These are phyloP conservation scores for Jaltomata sinuosa DNA, from an alignment of 257 asterid genomes.

Conservation along the genomic window DNA sequence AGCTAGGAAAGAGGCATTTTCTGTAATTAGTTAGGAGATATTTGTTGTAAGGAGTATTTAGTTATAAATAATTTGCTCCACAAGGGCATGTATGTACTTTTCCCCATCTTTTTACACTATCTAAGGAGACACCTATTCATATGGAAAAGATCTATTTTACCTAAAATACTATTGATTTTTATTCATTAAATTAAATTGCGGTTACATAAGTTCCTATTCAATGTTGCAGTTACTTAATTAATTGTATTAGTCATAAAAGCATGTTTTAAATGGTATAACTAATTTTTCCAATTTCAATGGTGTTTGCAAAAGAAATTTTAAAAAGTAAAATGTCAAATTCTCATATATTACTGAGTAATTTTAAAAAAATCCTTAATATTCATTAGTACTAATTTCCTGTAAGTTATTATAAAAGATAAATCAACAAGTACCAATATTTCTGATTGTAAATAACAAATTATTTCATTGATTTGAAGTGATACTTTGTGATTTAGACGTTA, in stretches of 20 bases:
- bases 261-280: background rate
- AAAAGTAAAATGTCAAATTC: too few relatives aligned
- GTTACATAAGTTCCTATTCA: background rate
- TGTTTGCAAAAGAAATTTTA: too few relatives aligned
- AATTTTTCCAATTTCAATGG: background rate
- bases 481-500: background rate
- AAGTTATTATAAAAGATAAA: too few relatives aligned
- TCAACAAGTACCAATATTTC: background rate
- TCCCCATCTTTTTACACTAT: background rate
- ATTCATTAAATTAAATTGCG: background rate
- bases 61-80: too few relatives aligned
- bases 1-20: too few relatives aligned
- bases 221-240: background rate
- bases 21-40: too few relatives aligned
- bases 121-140: background rate
- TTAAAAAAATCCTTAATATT: too few relatives aligned
- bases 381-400: too few relatives aligned
- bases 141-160: background rate
- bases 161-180: background rate
- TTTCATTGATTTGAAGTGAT: background rate
- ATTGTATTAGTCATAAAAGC: background rate
- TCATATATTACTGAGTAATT: too few relatives aligned
- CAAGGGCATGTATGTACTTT: too few relatives aligned
- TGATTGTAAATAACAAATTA: background rate
- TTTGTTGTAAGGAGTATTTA: too few relatives aligned